Evolutionary conservation across 2,329 filamentous ascomycete species (phyloP), one percentile per base, ranked within the genome.

Genomic region (Ophiostoma quercus): DNA sequence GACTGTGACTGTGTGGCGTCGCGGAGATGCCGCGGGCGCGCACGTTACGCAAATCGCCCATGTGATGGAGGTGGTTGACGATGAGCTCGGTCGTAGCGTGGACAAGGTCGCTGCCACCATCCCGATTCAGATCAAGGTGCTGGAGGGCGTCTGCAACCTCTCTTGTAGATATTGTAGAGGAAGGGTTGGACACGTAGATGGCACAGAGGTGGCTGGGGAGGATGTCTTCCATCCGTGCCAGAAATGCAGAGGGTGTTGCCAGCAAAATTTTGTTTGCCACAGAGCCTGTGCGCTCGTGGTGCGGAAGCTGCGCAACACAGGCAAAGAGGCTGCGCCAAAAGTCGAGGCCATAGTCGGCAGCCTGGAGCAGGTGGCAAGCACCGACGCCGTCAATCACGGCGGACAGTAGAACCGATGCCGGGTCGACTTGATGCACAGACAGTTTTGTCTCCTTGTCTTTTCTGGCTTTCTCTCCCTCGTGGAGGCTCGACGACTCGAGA

Each of bases 291-390:
- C 16, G 14, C n/a, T 11, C 60, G 12, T 63, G 57, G 14, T 22
- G 39, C 16, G 66, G 25, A 12, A 67, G 54, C 22, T 67, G 57
- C 34, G 69, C 54, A 12, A 60, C 39, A 19, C 37, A 32, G 3
- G 34, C 67, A 14, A 71, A 41, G 16, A 73, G 68, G 0, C 57
- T 67, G 6, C 69, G 67, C 73, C 72, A 74, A 22, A 74, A 71
- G 11, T 14, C 39, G 5, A 22, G 9, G 1, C 71, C 70, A 12
- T 70, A 69, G 62, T 73, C 72, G 41, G 32, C 37, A 4, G 71
- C 66, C 14, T 67, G 41, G 16, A 72, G 68, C 3, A 71, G 66
- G 1, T 65, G 71, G 57, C 72, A 72, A 6, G 57, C 12, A 22
- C 68, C 63, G 14, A 73, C 47, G 47, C 72, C 73, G 19, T 66